phyloP scores from a whole-genome alignment of 345 rosid species.

The Lumnitzera racemosa region DNA sequence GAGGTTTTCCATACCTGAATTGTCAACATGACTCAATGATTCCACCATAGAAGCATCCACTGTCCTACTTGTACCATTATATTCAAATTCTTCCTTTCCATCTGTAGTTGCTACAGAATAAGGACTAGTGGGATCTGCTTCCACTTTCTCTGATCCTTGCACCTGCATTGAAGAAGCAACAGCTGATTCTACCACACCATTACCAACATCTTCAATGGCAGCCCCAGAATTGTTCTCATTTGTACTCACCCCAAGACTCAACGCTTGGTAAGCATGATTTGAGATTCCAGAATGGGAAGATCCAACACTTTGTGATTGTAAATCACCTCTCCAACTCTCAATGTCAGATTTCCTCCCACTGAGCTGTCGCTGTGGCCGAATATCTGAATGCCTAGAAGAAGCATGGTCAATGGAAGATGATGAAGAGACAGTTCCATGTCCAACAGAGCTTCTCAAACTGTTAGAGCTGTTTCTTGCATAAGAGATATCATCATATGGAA shows the following conservation, averaged over 20 bases:
- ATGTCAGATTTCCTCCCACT: constrained; percentile 63
- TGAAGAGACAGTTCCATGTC: constrained; percentile 65
- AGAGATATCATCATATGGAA: constrained; percentile 62
- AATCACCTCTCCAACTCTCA: constrained; percentile 56
- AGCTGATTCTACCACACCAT: constrained; percentile 29
- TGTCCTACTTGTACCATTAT: constrained; percentile 23
- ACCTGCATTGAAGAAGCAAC: constrained; percentile 26
- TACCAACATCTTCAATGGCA: constrained; percentile 17
- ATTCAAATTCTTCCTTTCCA: constrained; percentile 18
- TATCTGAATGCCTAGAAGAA: constrained; percentile 56
- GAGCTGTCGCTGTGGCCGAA: constrained; percentile 54
- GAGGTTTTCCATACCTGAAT: constrained; percentile 29
- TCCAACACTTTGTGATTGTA: constrained; percentile 52
- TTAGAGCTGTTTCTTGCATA: constrained; percentile 55
- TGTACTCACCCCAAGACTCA: constrained; percentile 35
- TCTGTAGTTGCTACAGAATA: constrained; percentile 15
- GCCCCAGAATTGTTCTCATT: constrained; percentile 32
- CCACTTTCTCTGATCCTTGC: constrained; percentile 27
- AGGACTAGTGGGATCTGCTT: constrained; percentile 17
- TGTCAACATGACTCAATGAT: constrained; percentile 18
- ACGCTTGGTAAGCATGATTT: constrained; percentile 38
- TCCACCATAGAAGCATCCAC: constrained; percentile 34
- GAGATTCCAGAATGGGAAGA: constrained; percentile 54
- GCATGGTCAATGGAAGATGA: constrained; percentile 77
- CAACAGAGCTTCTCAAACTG: constrained; percentile 79